Percentiles rank a stretch among this genome's conserved stretches.
Evolutionary conservation across 257 asterid species (phyloP).

Genomic region (Thymus mandschuricus): DNA sequence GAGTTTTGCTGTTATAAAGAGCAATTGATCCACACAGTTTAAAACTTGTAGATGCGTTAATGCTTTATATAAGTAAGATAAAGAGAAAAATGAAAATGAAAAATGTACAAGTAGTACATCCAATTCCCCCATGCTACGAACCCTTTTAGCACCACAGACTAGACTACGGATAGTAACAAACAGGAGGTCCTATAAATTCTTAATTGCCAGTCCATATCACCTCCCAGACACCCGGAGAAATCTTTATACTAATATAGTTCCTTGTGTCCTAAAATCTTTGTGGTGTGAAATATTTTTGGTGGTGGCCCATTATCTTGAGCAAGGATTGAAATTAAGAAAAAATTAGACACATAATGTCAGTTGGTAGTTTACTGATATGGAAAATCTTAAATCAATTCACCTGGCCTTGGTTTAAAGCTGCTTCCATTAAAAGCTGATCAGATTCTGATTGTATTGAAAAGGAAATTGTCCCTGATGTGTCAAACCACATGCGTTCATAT

Average conservation of each 20-base stretch:
- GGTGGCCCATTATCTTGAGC: conserved; percentile 8
- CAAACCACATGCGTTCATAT: conserved; percentile 69
- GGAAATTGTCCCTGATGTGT: conserved; percentile 65
- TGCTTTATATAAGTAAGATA: conserved; percentile 19
- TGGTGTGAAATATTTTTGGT: conserved; percentile 1
- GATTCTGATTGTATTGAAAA: conserved; percentile 52
- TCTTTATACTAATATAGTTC: conserved; percentile 7
- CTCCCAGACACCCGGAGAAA: not conserved
- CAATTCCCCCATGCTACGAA: not conserved
- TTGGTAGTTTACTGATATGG: not conserved
- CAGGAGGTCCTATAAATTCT: not conserved
- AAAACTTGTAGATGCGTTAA: not conserved
- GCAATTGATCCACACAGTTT: conserved; percentile 16
- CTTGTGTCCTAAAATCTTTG: conserved; percentile 6
- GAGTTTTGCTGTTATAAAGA: conserved; percentile 12
- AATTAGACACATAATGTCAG: not conserved
- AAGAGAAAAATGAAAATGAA: conserved; percentile 4
- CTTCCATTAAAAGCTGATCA: conserved; percentile 76
- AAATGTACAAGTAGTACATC: not conserved
- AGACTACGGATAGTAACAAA: conserved; percentile 16
- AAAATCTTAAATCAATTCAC: conserved; percentile 33
- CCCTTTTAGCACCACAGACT: conserved; percentile 14
- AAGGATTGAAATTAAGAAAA: conserved; percentile 1
- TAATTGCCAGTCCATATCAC: conserved; percentile 16
- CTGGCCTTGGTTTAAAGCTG: conserved; percentile 75